Percentiles rank a stretch among this genome's conserved stretches.
phyloP scores from a whole-genome alignment of 805 yeast species.

The Candida endomychidarum region DNA sequence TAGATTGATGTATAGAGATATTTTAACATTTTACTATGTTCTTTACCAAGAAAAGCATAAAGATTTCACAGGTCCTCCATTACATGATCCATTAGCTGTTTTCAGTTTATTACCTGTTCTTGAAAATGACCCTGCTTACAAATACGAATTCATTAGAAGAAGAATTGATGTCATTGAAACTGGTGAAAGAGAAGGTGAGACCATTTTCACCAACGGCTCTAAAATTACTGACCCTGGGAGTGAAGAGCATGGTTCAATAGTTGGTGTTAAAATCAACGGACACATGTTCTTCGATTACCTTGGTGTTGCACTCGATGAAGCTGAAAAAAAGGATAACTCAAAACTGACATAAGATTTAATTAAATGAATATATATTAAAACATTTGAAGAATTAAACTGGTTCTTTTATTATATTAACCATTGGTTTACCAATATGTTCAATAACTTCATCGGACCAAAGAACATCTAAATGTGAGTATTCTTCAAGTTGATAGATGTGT shows the following conservation, averaged over 20 bases:
- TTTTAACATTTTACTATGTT: slow-evolving; percentile 23
- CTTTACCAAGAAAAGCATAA: slow-evolving; percentile 13
- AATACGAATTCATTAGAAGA: slow-evolving; percentile 26
- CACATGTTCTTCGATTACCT: slow-evolving; percentile 19
- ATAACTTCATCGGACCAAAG: slow-evolving; percentile 85
- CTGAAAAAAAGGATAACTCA: slow-evolving; percentile 15
- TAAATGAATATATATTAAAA: background rate
- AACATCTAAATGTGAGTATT: slow-evolving; percentile 86
- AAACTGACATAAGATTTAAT: background rate
- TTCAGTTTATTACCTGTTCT: slow-evolving; percentile 54
- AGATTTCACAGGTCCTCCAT: slow-evolving; percentile 57
- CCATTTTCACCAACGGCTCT: slow-evolving; percentile 13
- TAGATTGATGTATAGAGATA: slow-evolving; percentile 33
- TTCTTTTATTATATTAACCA: slow-evolving; percentile 5
- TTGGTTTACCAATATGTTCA: slow-evolving; percentile 55
- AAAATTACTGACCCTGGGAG: slow-evolving; percentile 12
- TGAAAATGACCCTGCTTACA: slow-evolving; percentile 16
- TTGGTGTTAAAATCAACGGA: slow-evolving; percentile 18
- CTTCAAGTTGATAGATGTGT: slow-evolving; percentile 46
- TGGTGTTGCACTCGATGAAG: slow-evolving; percentile 18
- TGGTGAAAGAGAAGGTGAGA: slow-evolving; percentile 35
- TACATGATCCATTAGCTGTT: slow-evolving; percentile 79
- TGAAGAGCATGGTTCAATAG: slow-evolving; percentile 19
- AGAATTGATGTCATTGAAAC: slow-evolving; percentile 25
- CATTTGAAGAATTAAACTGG: background rate